These are phyloP conservation scores for Populus pruinosa DNA, from an alignment of 345 rosid species.

Conservation along the genomic window DNA sequence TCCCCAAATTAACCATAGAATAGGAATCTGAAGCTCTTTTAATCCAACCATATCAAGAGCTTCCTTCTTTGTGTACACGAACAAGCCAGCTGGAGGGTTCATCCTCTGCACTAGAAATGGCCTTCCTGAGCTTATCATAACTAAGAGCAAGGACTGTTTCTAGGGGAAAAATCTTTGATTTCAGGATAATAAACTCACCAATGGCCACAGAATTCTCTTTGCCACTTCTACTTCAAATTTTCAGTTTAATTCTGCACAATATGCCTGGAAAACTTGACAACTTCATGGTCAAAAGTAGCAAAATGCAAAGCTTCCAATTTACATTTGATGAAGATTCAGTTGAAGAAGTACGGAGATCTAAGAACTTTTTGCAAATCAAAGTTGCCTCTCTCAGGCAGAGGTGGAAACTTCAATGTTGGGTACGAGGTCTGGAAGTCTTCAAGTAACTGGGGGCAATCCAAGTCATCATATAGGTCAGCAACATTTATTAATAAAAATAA, in stretches of 20 bases:
- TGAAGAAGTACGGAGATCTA: slow-evolving; percentile 81
- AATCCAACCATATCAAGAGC: not conserved
- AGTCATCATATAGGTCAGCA: slow-evolving; percentile 11
- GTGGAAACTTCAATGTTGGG: slow-evolving; percentile 69
- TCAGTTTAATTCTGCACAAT: not conserved
- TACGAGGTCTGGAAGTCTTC: slow-evolving; percentile 72
- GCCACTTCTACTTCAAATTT: not conserved
- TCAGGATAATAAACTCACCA: not conserved
- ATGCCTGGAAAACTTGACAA: not conserved
- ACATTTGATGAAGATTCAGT: slow-evolving; percentile 41
- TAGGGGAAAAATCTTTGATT: not conserved
- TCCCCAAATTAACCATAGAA: not conserved
- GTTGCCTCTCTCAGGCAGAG: slow-evolving; percentile 78
- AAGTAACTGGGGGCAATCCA: slow-evolving; percentile 57
- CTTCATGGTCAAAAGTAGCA: slow-evolving; percentile 7
- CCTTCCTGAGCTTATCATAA: not conserved
- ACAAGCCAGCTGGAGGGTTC: not conserved
- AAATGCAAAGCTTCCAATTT: slow-evolving; percentile 5
- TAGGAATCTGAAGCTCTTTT: not conserved
- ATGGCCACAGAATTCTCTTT: not conserved
- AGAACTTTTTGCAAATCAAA: slow-evolving; percentile 78
- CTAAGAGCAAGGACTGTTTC: not conserved
- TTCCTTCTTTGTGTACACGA: not conserved
- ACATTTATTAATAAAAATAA: not conserved
- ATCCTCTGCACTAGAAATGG: not conserved